Evolutionary conservation across 345 rosid genomes (phyloP), one percentile per base, ranked within the genome.

Genomic region (Aurinia saxatilis): DNA sequence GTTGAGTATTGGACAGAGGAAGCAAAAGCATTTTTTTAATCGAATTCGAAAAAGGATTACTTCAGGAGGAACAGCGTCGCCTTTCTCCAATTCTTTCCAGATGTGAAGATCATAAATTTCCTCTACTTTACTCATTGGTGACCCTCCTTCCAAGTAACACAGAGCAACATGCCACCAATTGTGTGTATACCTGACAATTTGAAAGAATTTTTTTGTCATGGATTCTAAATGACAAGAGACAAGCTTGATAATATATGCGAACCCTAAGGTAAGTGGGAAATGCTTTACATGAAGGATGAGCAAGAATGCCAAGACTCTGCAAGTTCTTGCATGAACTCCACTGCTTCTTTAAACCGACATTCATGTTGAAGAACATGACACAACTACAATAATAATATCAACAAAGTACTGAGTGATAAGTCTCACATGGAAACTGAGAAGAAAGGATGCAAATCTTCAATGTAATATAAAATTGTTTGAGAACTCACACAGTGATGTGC

Each of bases 91-190:
- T 68, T 89, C 98, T 55, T 81, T 84, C 96, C 89, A 82, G 65
- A 92, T 89, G 66, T 55, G 70, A 63, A 74, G 62, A 54, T 92
- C 95, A 31, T 89, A 89, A 61, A 89, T 65, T 60, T 84, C 95
- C 51, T 77, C 57, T 34, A 87, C 78, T 68, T 79, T 84, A 45
- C 60, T 65, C 14, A 84, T 74, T 10, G 86, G 75, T 68, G 88
- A 74, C 73, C 87, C 80, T 67, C 95, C 95, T 84, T 89, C 98
- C 78, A 92, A 64, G 81, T 84, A 92, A 79, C 97, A 92, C 44
- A 92, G 87, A 33, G 97, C 92, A 49, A 87, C 77, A 50, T 89
- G 98, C 98, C 98, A 92, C 98, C 98, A 92, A 71, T 92, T 85
- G 79, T 92, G 96, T 23, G 96, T 92, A 44, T 76, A 73, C 88